A percentile compares a stretch with the other conserved stretches of the same genome.
These are phyloP conservation scores for Anthostomella pinea DNA, from an alignment of 2,329 filamentous ascomycete species.

Conservation along the genomic window DNA sequence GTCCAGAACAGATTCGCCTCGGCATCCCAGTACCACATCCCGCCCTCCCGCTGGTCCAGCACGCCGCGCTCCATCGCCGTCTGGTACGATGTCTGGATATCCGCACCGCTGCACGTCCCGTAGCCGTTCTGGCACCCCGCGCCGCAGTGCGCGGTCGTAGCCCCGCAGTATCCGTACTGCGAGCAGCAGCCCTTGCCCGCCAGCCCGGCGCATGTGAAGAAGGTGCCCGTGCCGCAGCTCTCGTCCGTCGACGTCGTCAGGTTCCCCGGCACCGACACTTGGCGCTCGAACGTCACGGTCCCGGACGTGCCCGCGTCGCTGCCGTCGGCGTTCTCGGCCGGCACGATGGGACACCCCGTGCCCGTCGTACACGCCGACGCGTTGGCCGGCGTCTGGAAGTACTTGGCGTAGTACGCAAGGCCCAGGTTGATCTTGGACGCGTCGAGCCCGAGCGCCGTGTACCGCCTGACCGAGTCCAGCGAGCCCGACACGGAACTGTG, in stretches of 20 bases:
- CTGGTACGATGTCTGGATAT: slow-evolving; percentile 8
- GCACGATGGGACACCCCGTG: slow-evolving; percentile 51
- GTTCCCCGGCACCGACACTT: slow-evolving; percentile 25
- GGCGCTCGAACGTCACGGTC: slow-evolving; percentile 53
- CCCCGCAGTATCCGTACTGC: slow-evolving; percentile 27
- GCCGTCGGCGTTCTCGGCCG: slow-evolving; percentile 56
- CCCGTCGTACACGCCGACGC: slow-evolving; percentile 40
- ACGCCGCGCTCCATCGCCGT: slow-evolving; percentile 47
- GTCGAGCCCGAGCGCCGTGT: slow-evolving; percentile 51
- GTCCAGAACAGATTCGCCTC: slow-evolving; percentile 65
- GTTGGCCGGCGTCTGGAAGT: slow-evolving; percentile 49
- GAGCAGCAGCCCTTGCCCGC: slow-evolving; percentile 11
- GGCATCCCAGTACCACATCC: slow-evolving; percentile 65
- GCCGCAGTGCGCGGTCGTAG: slow-evolving; percentile 25
- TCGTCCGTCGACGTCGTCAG: slow-evolving; percentile 28
- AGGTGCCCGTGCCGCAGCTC: slow-evolving; percentile 31
- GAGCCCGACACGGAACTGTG: slow-evolving; percentile 58
- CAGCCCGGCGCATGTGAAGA: slow-evolving; percentile 28
- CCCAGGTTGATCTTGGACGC: slow-evolving; percentile 56
- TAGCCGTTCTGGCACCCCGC: slow-evolving; percentile 14
- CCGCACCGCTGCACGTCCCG: slow-evolving; percentile 11
- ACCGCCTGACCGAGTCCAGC: slow-evolving; percentile 51
- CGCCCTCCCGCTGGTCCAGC: slow-evolving; percentile 57
- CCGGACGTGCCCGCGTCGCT: slow-evolving; percentile 55
- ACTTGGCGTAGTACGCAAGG: slow-evolving; percentile 64